Conservation (phyloP, 805 yeast species). For the Komagataella phaffii region DNA sequence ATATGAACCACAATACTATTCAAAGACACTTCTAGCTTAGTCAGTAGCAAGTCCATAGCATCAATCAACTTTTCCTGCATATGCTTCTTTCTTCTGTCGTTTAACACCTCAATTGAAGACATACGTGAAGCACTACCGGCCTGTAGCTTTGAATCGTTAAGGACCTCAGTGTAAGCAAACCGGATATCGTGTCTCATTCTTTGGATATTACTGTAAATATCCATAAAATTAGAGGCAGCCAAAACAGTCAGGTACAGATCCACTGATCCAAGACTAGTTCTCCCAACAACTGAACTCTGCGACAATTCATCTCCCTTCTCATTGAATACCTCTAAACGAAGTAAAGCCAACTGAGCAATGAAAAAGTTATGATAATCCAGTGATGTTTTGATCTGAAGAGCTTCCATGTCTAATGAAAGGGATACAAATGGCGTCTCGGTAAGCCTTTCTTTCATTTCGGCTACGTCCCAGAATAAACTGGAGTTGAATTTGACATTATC, state of each 20-base stretch:
- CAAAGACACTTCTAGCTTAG: slow-evolving; percentile 51
- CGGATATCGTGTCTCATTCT: slow-evolving; percentile 65
- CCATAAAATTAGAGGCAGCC: slow-evolving; percentile 73
- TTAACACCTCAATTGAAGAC: slow-evolving; percentile 6
- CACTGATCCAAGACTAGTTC: slow-evolving; percentile 33
- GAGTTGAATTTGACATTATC: slow-evolving; percentile 41
- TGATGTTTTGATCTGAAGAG: slow-evolving; percentile 45
- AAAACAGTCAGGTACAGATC: slow-evolving; percentile 67
- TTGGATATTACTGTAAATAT: slow-evolving; percentile 55
- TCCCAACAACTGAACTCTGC: slow-evolving; percentile 46
- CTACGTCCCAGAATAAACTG: slow-evolving; percentile 57
- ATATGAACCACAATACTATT: slow-evolving; percentile 47
- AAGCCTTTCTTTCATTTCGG: slow-evolving; percentile 16
- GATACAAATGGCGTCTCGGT: slow-evolving; percentile 56
- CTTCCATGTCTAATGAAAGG: slow-evolving; percentile 40
- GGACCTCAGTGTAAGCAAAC: slow-evolving; percentile 61
- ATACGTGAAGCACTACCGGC: slow-evolving; percentile 1
- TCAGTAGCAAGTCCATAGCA: slow-evolving; percentile 34
- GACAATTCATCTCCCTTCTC: not conserved
- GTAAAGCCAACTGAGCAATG: slow-evolving; percentile 35
- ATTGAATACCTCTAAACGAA: slow-evolving; percentile 50
- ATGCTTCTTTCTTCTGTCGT: not conserved
- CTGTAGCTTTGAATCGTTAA: slow-evolving; percentile 36
- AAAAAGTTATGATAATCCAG: slow-evolving; percentile 83
- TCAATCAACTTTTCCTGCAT: slow-evolving; percentile 1